phyloP scores from a whole-genome alignment of 2,329 filamentous ascomycete species.

The Dactylellina haptotyla region DNA sequence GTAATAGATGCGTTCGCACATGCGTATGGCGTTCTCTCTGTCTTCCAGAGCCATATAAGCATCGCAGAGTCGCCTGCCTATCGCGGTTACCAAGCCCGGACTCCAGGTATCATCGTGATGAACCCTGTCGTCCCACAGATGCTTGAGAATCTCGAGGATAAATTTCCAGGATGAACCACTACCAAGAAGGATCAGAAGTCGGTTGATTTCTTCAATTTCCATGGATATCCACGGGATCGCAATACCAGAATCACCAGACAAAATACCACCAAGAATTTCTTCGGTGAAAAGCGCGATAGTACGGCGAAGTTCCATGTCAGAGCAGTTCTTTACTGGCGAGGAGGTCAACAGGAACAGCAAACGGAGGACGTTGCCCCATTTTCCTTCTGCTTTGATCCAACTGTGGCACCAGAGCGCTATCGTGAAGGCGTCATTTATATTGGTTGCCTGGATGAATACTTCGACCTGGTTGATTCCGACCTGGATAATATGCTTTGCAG shows the following conservation, averaged over 20 bases:
- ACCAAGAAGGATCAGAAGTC: background rate
- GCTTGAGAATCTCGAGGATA: background rate
- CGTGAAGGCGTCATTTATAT: conserved; percentile 10
- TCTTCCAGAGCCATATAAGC: background rate
- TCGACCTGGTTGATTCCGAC: conserved; percentile 1
- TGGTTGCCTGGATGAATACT: background rate
- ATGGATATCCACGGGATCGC: background rate
- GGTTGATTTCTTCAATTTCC: background rate
- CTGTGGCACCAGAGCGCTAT: conserved; percentile 7
- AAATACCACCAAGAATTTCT: conserved; percentile 6
- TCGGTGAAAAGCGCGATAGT: conserved; percentile 11
- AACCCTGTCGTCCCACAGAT: background rate
- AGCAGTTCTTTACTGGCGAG: background rate
- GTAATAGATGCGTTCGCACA: background rate
- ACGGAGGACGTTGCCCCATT: background rate
- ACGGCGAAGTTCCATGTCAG: background rate
- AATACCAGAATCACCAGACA: conserved; percentile 1
- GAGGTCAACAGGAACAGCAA: conserved; percentile 7
- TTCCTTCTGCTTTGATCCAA: no score
- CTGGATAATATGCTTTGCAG: background rate
- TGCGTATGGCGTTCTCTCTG: background rate
- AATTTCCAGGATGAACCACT: background rate
- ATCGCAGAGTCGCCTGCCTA: background rate
- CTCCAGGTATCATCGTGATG: background rate
- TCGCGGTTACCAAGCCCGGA: background rate